Evolutionary conservation across 2,329 filamentous ascomycete species (phyloP), one percentile per base, ranked within the genome.

Genomic region (Aspergillus sp.): DNA sequence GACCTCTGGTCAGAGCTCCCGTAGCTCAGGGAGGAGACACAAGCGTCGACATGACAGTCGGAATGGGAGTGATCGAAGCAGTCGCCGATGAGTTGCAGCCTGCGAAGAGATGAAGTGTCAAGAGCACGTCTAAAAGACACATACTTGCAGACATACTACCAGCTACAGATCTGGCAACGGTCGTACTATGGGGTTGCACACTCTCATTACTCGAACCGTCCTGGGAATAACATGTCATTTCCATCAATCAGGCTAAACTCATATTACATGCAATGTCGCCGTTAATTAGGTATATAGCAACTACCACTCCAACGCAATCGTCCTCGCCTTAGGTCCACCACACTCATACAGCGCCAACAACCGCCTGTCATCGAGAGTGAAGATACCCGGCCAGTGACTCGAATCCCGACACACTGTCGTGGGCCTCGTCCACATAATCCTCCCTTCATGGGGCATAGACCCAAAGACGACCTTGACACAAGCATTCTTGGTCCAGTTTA

Each of bases 381-480:
- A 65, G 17, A 79, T 67, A 0, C 78, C 76, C 0, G 78, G 78
- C 78, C 78, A 80, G 38, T 70, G 72, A 47, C 74, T 73, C n/a
- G 65, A 60, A 43, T 70, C 68, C 9, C 66, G 62, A 13, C 72
- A 72, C 13, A 80, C 65, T 9, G 71, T 58, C 3, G 66, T 63
- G 3, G 75, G 75, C 28, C 58, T 50, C 30, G 70, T 71, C 78
- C 76, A 79, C 8, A 59, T 57, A 8, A 78, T 70, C 45, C 62
- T 66, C 0, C 78, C 78, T 5, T 69, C 66, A 8, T 65, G 55
- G 36, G 78, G 64, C 0, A 75, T 72, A 1, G 63, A 68, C 0
- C 71, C 71, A 61, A 79, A 80, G 0, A 78, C 72, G 3, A 73
- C 73, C 67, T 81, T 81, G 57, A 81, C 72, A 2, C 70, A 70